A percentile compares a stretch with the other conserved stretches of the same genome.
phyloP scores from a whole-genome alignment of 2,329 filamentous ascomycete species.

The Penicillium sp. region DNA sequence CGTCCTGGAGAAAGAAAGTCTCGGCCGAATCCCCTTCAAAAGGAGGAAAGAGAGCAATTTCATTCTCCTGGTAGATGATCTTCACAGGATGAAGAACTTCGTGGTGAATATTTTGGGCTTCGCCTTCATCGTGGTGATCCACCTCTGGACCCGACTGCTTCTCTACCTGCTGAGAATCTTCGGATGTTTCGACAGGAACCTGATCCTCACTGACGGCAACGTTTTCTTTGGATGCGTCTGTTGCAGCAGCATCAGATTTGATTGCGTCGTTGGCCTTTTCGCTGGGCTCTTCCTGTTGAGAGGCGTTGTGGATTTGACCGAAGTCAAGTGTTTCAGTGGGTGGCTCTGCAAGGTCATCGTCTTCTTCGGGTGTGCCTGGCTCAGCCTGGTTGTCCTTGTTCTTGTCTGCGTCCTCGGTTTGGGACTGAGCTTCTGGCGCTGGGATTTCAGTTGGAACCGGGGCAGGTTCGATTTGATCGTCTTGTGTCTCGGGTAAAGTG shows the following conservation, averaged over 20 bases:
- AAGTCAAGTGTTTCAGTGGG: background rate
- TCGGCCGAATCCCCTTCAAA: conserved; percentile 54
- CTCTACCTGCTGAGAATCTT: conserved; percentile 12
- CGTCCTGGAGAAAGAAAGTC: conserved; percentile 59
- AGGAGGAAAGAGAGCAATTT: conserved; percentile 62
- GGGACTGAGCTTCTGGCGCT: background rate
- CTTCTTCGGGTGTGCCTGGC: background rate
- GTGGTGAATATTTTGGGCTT: conserved; percentile 24
- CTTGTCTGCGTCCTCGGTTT: background rate
- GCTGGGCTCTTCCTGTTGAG: conserved; percentile 22
- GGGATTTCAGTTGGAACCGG: background rate
- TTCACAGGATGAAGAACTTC: conserved; percentile 50
- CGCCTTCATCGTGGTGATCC: conserved; percentile 3
- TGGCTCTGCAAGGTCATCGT: conserved; percentile 2
- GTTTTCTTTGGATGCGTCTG: conserved; percentile 14
- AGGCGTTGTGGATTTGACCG: background rate
- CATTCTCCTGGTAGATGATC: conserved; percentile 56
- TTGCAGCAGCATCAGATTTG: conserved; percentile 2
- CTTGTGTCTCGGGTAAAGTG: conserved; percentile 4
- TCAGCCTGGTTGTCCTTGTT: background rate
- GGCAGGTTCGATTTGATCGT: background rate
- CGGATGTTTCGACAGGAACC: conserved; percentile 9
- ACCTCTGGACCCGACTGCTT: conserved; percentile 6
- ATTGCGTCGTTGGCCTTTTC: conserved; percentile 10
- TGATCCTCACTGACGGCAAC: conserved; percentile 16